These are phyloP conservation scores for Colletotrichum lini DNA, from an alignment of 2,329 filamentous ascomycete species.

Conservation along the genomic window DNA sequence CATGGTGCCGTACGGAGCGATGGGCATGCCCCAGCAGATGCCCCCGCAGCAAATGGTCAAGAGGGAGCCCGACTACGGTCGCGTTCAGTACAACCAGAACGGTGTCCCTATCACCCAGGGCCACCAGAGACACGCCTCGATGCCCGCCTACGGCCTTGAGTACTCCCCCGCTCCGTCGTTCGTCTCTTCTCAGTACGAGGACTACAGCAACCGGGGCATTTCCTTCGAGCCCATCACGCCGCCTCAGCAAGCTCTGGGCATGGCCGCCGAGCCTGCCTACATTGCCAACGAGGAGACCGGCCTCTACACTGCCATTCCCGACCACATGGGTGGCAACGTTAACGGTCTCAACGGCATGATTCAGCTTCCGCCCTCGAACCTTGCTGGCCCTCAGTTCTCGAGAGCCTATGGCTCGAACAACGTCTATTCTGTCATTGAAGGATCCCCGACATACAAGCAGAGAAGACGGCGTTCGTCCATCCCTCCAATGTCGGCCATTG, in stretches of 20 bases:
- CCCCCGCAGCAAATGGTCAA: constrained; percentile 78
- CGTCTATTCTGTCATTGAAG: constrained; percentile 96
- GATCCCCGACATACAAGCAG: constrained; percentile 99
- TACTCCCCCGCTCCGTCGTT: constrained; percentile 98
- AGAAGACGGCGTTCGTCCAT: constrained; percentile 93
- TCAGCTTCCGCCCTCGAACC: constrained; percentile 88
- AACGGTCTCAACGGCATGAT: constrained; percentile 89
- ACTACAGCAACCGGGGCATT: constrained; percentile 96
- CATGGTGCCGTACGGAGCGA: constrained; percentile 78
- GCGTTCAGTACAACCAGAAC: constrained; percentile 92
- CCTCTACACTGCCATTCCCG: constrained; percentile 94
- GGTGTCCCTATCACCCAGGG: constrained; percentile 86
- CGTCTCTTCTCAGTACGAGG: constrained; percentile 98
- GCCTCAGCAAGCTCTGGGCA: constrained; percentile 87
- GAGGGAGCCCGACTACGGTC: constrained; percentile 87
- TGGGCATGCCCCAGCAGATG: constrained; percentile 58
- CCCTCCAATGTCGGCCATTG: constrained; percentile 79
- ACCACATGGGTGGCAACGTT: constrained; percentile 82
- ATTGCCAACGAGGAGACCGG: constrained; percentile 98
- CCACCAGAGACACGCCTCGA: constrained; percentile 96
- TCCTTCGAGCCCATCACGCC: constrained; percentile 98
- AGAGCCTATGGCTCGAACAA: constrained; percentile 81
- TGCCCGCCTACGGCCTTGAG: constrained; percentile 94
- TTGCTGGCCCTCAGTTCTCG: constrained; percentile 84
- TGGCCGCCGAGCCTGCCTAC: constrained; percentile 92